Conservation (phyloP, 306 rosid species). For the Mucuna pruriens region DNA sequence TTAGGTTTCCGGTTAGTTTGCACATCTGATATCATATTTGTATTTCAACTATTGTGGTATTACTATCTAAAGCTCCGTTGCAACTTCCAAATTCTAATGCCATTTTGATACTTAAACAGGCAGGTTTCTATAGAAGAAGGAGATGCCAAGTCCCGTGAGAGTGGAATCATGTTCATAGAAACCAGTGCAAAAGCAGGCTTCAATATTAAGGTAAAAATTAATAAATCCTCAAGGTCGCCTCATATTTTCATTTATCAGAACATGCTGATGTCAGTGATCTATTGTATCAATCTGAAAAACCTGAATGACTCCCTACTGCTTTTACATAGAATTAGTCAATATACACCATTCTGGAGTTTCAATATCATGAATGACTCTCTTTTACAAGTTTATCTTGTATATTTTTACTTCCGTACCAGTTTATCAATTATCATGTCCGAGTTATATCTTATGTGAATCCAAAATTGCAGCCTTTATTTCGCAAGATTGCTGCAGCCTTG, state of each 20-base stretch:
- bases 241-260: background rate
- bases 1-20: background rate
- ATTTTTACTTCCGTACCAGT: background rate
- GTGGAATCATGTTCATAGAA: conserved; percentile 4
- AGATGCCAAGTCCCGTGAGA: background rate
- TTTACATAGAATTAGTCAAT: background rate
- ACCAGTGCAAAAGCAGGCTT: conserved; percentile 20
- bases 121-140: conserved; percentile 1
- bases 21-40: background rate
- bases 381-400: background rate
- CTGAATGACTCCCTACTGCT: background rate
- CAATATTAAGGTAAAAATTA: background rate
- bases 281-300: background rate
- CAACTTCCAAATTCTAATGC: background rate
- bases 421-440: conserved; percentile 5
- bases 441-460: conserved; percentile 5
- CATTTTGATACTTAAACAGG: background rate
- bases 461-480: conserved; percentile 78
- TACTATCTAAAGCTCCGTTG: background rate
- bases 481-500: conserved; percentile 90
- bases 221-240: background rate
- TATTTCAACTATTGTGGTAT: background rate
- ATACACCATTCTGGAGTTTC: background rate
- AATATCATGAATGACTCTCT: background rate
- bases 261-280: conserved; percentile 7